Percentiles rank a stretch among this genome's conserved stretches.
phyloP scores from a whole-genome alignment of 352 stramenopile species.

The Phytophthora palmivora region DNA sequence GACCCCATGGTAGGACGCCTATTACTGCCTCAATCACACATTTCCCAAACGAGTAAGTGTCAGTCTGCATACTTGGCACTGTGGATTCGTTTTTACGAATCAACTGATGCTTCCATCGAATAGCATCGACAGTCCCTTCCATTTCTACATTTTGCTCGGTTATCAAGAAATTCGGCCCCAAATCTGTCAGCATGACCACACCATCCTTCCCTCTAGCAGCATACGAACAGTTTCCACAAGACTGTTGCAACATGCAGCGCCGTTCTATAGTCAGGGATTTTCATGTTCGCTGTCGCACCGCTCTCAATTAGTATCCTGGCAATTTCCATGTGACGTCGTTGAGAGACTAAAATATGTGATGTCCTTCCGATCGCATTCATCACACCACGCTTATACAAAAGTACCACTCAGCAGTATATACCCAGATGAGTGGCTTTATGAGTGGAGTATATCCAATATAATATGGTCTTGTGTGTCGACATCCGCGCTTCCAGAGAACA shows the following conservation, averaged over 20 bases:
- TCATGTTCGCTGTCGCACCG: background rate
- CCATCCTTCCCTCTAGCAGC: slow-evolving; percentile 20
- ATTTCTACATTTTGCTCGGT: slow-evolving; percentile 10
- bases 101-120: slow-evolving; percentile 22
- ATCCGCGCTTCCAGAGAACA: background rate
- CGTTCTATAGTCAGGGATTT: background rate
- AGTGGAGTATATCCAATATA: background rate
- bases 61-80: too few relatives aligned
- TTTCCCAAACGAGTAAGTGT: too few relatives aligned
- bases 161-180: slow-evolving; percentile 20
- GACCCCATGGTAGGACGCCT: slow-evolving; percentile 9
- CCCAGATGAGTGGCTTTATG: background rate
- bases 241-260: slow-evolving; percentile 7
- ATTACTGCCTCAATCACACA: slow-evolving; percentile 18
- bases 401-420: too few relatives aligned
- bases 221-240: slow-evolving; percentile 9
- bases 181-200: slow-evolving; percentile 26
- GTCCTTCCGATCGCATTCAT: slow-evolving; percentile 3
- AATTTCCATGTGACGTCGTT: slow-evolving; percentile 8
- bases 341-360: slow-evolving; percentile 3
- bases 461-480: background rate
- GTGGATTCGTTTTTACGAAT: background rate
- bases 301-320: slow-evolving; percentile 6
- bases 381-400: background rate
- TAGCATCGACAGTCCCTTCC: slow-evolving; percentile 11